Evolutionary conservation across 2,329 filamentous ascomycete species (phyloP), one percentile per base, ranked within the genome.

Genomic region (Aspergillus ochraceus): DNA sequence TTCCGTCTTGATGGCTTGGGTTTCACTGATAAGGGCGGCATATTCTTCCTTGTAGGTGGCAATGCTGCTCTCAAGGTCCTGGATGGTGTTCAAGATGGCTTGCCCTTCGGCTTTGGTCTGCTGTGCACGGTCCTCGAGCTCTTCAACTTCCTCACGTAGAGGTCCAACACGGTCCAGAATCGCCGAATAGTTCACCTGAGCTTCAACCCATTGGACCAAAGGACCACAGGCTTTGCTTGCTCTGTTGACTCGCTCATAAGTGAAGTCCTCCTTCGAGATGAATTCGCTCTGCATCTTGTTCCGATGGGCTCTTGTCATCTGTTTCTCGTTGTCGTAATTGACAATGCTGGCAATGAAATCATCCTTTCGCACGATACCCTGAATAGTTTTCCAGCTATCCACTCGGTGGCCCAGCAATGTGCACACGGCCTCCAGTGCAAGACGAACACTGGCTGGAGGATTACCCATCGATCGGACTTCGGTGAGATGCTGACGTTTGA

Each of bases 301-400:
- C 53, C 95, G 86, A 66, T 95, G 84, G 26, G 81, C 79, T 69
- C 87, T 89, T 17, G 94, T 99, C 94, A 99, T 98, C 76, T 95
- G 90, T 74, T 84, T 88, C 77, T 95, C 93, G 71, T 97, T 99
- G 81, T 97, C 91, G 72, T 97, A 99, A 75, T 92, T 92, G 76
- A 98, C 90, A 70, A 99, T 99, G 78, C 91, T 97, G 52, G 92
- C 91, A 77, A 99, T 98, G 78, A 99, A 99, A 73, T 98, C 94
- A 70, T 98, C 95, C 59, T 88, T 87, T 69, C 94, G 91, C 60
- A 99, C 88, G 63, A 98, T 90, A 55, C 85, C 88, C 75, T 96
- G 90, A 61, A 98, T 92, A 12, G 87, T 88, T 80, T 93, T 97
- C 95, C 95, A 99, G 72, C 90, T 91, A 60, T 88, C 86, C 61